These are phyloP conservation scores for Suhomyces ambrosiae DNA, from an alignment of 1,139 yeast genomes.

Conservation along the genomic window DNA sequence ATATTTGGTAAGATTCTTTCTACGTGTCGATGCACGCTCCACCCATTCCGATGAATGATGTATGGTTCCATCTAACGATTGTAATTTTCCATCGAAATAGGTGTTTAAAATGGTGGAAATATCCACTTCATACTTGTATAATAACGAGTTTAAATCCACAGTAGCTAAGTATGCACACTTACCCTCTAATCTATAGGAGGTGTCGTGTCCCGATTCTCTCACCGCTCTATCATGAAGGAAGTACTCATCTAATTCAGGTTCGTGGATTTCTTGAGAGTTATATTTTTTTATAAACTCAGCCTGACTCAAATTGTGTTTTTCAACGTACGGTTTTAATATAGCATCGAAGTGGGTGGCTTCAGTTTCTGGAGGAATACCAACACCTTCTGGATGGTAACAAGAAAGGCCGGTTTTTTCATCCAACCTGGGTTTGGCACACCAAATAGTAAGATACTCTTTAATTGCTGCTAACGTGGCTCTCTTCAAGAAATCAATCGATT, in stretches of 20 bases:
- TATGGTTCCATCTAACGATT: conserved; percentile 31
- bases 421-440: conserved; percentile 75
- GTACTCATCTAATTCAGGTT: conserved; percentile 83
- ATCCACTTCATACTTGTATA: conserved; percentile 89
- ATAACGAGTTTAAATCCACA: conserved; percentile 80
- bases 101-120: conserved; percentile 66
- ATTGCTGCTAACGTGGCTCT: conserved; percentile 79
- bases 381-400: conserved; percentile 86
- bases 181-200: conserved; percentile 88
- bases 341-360: conserved; percentile 87
- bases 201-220: conserved; percentile 96
- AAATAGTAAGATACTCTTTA: conserved; percentile 78
- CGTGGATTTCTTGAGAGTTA: conserved; percentile 64
- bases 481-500: conserved; percentile 59
- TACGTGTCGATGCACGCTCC: conserved; percentile 56
- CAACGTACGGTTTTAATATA: conserved; percentile 67
- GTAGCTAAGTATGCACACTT: conserved; percentile 89
- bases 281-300: conserved; percentile 74
- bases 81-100: conserved; percentile 55
- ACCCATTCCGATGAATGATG: conserved; percentile 65
- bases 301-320: conserved; percentile 60
- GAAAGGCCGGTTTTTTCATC: conserved; percentile 82
- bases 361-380: conserved; percentile 95
- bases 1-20: conserved; percentile 61
- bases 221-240: conserved; percentile 94